Evolutionary conservation across 176 grass and related monocot species (phyloP).

Genomic region (Oryza meyeriana): DNA sequence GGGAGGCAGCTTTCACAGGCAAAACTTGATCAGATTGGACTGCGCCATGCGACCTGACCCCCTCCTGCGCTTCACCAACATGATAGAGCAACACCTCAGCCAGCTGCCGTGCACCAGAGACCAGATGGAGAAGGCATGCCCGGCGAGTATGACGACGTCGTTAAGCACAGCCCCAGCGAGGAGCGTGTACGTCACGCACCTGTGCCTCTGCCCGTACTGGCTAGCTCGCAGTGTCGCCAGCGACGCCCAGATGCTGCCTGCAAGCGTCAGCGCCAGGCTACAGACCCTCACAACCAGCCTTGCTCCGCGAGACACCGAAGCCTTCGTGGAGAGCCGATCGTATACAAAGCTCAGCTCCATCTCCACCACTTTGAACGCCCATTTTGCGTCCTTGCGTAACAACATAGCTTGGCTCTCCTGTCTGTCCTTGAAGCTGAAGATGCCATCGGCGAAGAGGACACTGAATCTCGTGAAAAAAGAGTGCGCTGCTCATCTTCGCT

Average conservation of each 20-base stretch:
- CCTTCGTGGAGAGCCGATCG: constrained; percentile 35
- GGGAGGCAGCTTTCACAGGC: neutral
- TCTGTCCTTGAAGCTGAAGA: constrained; percentile 27
- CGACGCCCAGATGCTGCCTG: neutral
- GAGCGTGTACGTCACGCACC: neutral
- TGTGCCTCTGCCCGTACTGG: neutral
- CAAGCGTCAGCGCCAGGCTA: neutral
- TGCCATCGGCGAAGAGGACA: constrained; percentile 21
- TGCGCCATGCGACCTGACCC: neutral
- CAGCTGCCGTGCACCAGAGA: neutral
- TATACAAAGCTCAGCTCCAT: constrained; percentile 33
- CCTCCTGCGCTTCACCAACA: neutral
- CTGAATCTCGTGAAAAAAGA: constrained; percentile 21
- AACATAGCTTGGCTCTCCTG: neutral
- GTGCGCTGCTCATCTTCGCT: neutral
- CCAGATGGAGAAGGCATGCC: neutral
- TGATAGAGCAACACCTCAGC: neutral
- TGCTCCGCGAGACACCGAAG: neutral
- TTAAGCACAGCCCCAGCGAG: neutral
- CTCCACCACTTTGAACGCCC: constrained; percentile 38
- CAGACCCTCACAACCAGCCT: neutral
- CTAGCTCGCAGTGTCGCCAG: neutral
- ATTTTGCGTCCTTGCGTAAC: neutral
- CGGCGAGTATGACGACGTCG: neutral
- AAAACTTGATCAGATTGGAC: neutral